Base-by-base conservation (phyloP, 495 filamentous ascomycete genomes). In the Parathielavia hyrcaniae region DNA sequence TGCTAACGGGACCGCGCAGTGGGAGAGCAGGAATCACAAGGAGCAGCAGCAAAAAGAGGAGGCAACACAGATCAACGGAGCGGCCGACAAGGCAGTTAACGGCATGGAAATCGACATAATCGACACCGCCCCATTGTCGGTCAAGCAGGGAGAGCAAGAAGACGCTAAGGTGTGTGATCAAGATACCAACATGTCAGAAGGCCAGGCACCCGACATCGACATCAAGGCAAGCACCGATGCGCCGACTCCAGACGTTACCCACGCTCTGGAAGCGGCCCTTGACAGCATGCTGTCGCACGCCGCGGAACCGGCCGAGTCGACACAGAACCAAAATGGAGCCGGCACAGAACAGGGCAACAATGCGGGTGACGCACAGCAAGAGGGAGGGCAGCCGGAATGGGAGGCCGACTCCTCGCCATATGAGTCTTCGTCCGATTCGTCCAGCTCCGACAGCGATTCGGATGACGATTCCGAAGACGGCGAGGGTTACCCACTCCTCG, bases 321-420 rank as follows among this genome's bases (percentile, higher is more conserved):
- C 59, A 1, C 59, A 61, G 12, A 62, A 46, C 13, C 67, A 65
- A 35, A 32, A 53, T 50, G 58, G 43, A 13, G 10, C 53, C 26
- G 22, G 59, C 14, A 39, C 32, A 2, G 59, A 62, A 38, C 59
- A 60, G 45, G 55, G 56, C 14, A 38, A 35, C 12, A 11, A 32
- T 7, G 36, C n/a, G 11, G 30, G 8, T 14, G 40, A 62, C 22
- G 50, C 39, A 16, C 61, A 64, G 46, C 65, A 50, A 20, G 69
- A 65, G 38, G 64, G 46, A 12, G 70, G 63, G 43, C 55, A 67
- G 6, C 76, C 77, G 35, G 80, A 80, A 47, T 81, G 80, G 62
- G 80, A 84, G 55, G 79, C 77, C 36, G 81, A 88, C 55, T 86
- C 88, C 5, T 89, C 90, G 58, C 75, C 75, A 0, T 77, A 76